Evolutionary conservation across 192 early-diverging fungal genomes (phyloP).

Genomic region (Umbelopsis ramanniana): DNA sequence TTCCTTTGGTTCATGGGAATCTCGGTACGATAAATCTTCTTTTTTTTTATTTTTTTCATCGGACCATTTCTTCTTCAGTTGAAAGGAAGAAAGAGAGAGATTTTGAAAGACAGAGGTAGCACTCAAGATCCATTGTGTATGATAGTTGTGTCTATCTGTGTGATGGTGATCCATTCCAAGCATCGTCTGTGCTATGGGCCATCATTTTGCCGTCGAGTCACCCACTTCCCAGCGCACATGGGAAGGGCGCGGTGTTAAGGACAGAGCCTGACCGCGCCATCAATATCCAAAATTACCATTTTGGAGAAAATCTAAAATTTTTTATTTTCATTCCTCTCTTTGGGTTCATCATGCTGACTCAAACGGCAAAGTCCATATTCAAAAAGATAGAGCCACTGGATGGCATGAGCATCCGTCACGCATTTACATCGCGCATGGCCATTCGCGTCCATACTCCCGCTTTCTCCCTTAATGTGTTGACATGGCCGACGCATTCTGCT

Average conservation of each 20-base stretch:
- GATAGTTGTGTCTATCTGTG: background rate
- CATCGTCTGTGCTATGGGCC: background rate
- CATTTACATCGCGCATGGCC: background rate
- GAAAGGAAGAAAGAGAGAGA: background rate
- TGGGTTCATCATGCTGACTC: slow-evolving; percentile 20
- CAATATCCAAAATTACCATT: slow-evolving; percentile 20
- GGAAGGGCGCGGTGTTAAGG: slow-evolving; percentile 3
- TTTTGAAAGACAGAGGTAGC: background rate
- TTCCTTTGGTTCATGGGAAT: slow-evolving; percentile 5
- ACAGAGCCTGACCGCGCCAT: background rate
- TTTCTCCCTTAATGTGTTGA: slow-evolving; percentile 2
- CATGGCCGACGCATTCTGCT: background rate
- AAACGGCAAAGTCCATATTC: slow-evolving; percentile 11
- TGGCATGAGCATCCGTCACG: background rate
- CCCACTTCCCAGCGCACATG: background rate
- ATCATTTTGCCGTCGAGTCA: background rate
- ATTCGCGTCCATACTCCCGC: background rate
- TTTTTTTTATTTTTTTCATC: slow-evolving; percentile 6
- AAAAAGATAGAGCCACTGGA: slow-evolving; percentile 9
- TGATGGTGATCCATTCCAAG: slow-evolving; percentile 13
- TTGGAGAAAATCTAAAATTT: background rate
- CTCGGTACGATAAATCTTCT: slow-evolving; percentile 2
- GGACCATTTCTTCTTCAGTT: background rate
- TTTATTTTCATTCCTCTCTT: background rate
- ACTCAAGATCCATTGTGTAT: too few species aligned